Conservation (phyloP, 192 early-diverging fungal species). For the Dimargaris verticillata region DNA sequence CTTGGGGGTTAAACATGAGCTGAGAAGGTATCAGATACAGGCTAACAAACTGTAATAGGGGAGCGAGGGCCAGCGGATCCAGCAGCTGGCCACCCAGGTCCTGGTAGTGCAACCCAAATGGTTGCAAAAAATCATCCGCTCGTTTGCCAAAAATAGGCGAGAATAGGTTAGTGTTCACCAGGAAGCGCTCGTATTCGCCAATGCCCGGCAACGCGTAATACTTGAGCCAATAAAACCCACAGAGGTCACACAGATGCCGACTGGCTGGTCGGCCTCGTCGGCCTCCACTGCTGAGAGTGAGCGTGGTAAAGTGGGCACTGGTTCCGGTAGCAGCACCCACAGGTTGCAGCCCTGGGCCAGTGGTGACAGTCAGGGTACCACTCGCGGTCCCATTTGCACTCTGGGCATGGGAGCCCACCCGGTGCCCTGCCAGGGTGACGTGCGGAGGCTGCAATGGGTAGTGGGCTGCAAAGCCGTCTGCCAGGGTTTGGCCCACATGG, state of each 20-base stretch:
- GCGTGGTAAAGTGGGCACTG: conserved; percentile 22
- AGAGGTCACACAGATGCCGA: conserved; percentile 26
- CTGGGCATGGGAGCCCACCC: too few relatives aligned
- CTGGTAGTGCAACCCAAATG: background rate
- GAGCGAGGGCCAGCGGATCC: conserved; percentile 11
- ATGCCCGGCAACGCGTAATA: conserved; percentile 27
- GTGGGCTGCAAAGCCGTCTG: background rate
- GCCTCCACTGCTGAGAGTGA: conserved; percentile 20
- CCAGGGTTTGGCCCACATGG: background rate
- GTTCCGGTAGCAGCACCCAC: conserved; percentile 18
- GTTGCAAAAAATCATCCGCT: background rate
- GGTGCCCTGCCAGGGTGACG: too few relatives aligned
- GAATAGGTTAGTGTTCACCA: conserved; percentile 6
- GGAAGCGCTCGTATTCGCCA: conserved; percentile 14
- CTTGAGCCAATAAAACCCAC: conserved; percentile 39
- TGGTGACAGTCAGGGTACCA: too few relatives aligned
- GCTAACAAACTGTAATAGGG: conserved; percentile 12
- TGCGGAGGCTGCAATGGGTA: background rate
- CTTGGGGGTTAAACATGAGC: background rate
- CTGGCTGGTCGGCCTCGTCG: conserved; percentile 17
- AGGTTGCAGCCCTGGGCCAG: background rate
- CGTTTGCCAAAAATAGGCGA: conserved; percentile 10
- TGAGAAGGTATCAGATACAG: conserved; percentile 1
- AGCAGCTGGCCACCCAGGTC: background rate
- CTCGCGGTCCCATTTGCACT: too few relatives aligned